Evolutionary conservation across 169 alveolate species (phyloP).

Genomic region (Plasmodium cynomolgi): DNA sequence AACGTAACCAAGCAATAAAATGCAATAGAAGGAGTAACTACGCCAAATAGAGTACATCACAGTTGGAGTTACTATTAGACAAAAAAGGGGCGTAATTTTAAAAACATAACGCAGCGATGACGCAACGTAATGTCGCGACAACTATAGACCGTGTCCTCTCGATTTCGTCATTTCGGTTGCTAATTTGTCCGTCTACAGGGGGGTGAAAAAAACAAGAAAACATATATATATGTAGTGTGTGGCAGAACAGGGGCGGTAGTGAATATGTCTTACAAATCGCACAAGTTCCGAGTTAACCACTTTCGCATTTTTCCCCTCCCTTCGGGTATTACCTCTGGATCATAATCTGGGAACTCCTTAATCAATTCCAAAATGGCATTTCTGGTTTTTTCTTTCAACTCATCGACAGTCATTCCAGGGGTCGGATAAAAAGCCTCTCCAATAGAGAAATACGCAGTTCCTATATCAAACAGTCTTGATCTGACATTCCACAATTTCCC

Average conservation of each 20-base stretch:
- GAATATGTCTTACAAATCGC: not conserved
- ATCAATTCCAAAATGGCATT: slow-evolving; percentile 58
- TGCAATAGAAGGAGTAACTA: not conserved
- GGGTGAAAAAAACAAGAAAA: not conserved
- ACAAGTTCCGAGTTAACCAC: not conserved
- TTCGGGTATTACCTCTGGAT: slow-evolving; percentile 53
- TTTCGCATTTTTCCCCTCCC: not conserved
- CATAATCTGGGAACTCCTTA: slow-evolving; percentile 69
- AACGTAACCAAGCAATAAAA: not conserved
- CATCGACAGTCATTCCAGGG: slow-evolving; percentile 69
- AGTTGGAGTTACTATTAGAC: not conserved
- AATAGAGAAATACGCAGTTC: slow-evolving; percentile 81
- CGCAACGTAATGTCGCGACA: not conserved
- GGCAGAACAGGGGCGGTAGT: not conserved
- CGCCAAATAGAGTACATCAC: not conserved
- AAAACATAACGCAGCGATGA: not conserved
- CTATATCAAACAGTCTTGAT: slow-evolving; percentile 73
- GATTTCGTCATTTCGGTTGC: slow-evolving; percentile 4
- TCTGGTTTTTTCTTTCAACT: slow-evolving; percentile 73
- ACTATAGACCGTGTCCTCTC: slow-evolving; percentile 64
- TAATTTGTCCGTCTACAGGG: slow-evolving; percentile 33
- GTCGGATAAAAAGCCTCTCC: slow-evolving; percentile 83
- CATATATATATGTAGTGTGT: not conserved
- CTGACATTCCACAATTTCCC: slow-evolving; percentile 81
- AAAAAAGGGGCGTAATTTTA: not conserved